Conservation (phyloP, 768 basidiomycete genomes). For the Agaricus subrufescens region DNA sequence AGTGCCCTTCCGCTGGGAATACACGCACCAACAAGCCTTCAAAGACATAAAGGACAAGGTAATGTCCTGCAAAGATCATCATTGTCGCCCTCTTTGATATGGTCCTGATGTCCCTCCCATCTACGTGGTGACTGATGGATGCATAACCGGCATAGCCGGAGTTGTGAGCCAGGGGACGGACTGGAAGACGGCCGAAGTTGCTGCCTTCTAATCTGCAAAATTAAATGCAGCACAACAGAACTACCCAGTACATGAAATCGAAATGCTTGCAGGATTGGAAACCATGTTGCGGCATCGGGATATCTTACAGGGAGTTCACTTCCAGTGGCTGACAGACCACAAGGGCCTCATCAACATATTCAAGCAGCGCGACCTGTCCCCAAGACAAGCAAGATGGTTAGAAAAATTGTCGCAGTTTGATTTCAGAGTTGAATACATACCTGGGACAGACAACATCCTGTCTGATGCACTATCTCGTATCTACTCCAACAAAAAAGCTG, state of each 20-base stretch:
- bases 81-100: slow-evolving; percentile 17
- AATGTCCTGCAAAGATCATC: slow-evolving; percentile 15
- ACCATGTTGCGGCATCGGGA: slow-evolving; percentile 23
- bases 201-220: slow-evolving; percentile 32
- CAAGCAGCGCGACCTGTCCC: slow-evolving; percentile 26
- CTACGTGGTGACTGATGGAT: slow-evolving; percentile 27
- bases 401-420: slow-evolving; percentile 21
- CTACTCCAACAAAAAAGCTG: slow-evolving; percentile 17
- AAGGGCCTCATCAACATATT: slow-evolving; percentile 22
- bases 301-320: slow-evolving; percentile 23
- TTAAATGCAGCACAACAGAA: slow-evolving; percentile 32
- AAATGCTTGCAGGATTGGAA: slow-evolving; percentile 28
- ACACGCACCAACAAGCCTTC: too few relatives aligned
- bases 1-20: too few relatives aligned
- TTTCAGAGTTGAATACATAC: slow-evolving; percentile 16
- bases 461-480: slow-evolving; percentile 26
- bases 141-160: slow-evolving; percentile 24
- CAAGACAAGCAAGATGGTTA: slow-evolving; percentile 32
- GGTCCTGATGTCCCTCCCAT: slow-evolving; percentile 15
- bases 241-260: slow-evolving; percentile 18
- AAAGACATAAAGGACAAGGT: slow-evolving; percentile 26
- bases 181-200: slow-evolving; percentile 20
- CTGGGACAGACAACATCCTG: slow-evolving; percentile 23
- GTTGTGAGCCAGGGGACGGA: slow-evolving; percentile 18
- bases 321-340: slow-evolving; percentile 27